Percentiles rank a stretch among this genome's conserved stretches.
Conservation (phyloP, 345 rosid genomes). For the Hirschfeldia incana region DNA sequence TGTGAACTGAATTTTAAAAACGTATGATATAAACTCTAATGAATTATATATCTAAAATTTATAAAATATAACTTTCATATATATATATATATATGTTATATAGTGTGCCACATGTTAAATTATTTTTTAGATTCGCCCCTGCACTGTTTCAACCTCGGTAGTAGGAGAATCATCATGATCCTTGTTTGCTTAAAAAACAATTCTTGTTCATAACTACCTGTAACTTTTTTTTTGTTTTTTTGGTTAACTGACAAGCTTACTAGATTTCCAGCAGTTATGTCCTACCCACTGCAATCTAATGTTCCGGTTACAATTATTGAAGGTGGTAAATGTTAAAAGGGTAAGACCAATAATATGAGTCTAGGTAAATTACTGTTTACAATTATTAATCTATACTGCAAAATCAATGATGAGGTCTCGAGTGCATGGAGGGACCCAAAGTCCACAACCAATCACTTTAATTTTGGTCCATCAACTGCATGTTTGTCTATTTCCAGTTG, state of each 20-base stretch:
- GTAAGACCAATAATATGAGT: neutral
- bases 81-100: too few species aligned
- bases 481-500: constrained; percentile 21
- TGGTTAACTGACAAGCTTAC: neutral
- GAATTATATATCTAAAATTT: too few species aligned
- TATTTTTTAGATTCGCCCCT: too few species aligned
- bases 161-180: too few species aligned
- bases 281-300: constrained; percentile 10
- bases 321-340: neutral
- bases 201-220: neutral
- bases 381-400: neutral
- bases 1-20: too few species aligned
- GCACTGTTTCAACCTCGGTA: too few species aligned
- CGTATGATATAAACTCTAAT: too few species aligned
- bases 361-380: neutral
- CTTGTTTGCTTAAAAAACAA: too few species aligned
- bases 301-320: constrained; percentile 12
- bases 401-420: neutral
- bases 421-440: constrained; percentile 21
- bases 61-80: too few species aligned
- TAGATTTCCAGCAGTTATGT: constrained; percentile 27
- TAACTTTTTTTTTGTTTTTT: neutral
- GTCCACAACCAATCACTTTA: constrained; percentile 10
- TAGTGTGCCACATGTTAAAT: too few species aligned
- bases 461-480: neutral